Evolutionary conservation across 148 eudicot genomes (phyloP).

Genomic region (Rhododendron molle): DNA sequence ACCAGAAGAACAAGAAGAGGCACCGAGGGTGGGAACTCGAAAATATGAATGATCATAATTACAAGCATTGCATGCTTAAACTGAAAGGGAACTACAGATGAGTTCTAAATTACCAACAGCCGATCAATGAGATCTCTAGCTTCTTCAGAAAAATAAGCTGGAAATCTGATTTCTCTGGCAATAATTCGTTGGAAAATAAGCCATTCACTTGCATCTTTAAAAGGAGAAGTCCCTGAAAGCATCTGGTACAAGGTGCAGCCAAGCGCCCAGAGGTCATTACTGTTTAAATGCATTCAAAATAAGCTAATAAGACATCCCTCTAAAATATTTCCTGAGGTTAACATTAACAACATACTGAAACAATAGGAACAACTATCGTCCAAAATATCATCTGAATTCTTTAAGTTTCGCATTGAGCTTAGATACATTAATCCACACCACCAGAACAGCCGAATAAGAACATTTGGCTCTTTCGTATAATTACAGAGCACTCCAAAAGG

Average conservation of each 20-base stretch:
- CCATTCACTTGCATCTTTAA: conserved; percentile 99
- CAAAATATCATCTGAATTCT: conserved; percentile 3
- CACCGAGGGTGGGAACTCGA: neutral
- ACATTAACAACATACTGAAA: neutral
- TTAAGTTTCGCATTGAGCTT: neutral
- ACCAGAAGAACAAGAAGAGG: neutral
- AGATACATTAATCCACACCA: conserved; percentile 5
- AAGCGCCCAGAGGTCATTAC: conserved; percentile 99
- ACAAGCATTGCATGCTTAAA: neutral
- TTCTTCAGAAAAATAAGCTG: conserved; percentile 74
- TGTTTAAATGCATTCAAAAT: conserved; percentile 26
- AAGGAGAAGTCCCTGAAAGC: conserved; percentile 98
- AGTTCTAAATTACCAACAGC: conserved; percentile 54
- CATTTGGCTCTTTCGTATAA: neutral
- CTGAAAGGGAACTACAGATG: conserved; percentile 3
- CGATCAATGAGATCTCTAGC: conserved; percentile 87
- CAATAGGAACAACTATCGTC: conserved; percentile 1
- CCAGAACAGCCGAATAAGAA: neutral
- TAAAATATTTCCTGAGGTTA: neutral
- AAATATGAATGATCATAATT: neutral
- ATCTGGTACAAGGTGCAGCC: conserved; percentile 98
- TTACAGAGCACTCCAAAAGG: neutral
- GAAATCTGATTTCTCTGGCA: conserved; percentile 88
- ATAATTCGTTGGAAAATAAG: conserved; percentile 91
- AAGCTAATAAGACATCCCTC: neutral